phyloP scores from a whole-genome alignment of 768 basidiomycete genomes.

The Serpula lacrymans region DNA sequence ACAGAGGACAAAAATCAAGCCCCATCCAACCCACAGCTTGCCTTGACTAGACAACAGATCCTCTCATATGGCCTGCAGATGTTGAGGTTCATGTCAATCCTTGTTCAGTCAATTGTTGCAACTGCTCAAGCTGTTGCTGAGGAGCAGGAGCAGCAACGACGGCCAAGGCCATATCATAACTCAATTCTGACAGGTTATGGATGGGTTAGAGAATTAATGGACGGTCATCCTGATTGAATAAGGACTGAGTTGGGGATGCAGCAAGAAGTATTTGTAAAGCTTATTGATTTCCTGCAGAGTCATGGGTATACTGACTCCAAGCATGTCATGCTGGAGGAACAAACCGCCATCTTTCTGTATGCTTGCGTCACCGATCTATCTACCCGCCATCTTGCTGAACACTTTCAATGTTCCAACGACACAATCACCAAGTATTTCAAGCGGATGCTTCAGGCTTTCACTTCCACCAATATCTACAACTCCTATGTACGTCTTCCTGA shows the following conservation, averaged over 20 bases:
- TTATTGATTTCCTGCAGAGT: conserved; percentile 8
- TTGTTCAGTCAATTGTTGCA: too few relatives aligned
- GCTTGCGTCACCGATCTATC: not conserved
- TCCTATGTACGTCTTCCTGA: conserved; percentile 18
- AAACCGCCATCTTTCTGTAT: conserved; percentile 2
- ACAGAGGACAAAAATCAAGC: too few relatives aligned
- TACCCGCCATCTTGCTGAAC: not conserved
- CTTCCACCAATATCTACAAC: conserved; percentile 17
- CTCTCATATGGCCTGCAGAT: too few relatives aligned
- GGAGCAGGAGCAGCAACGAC: too few relatives aligned
- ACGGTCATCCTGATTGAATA: conserved; percentile 23
- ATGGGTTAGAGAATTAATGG: conserved; percentile 23
- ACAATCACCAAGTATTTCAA: conserved; percentile 2
- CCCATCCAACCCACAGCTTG: too few relatives aligned
- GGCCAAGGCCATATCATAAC: conserved; percentile 19
- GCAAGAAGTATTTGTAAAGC: conserved; percentile 12
- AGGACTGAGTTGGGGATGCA: conserved; percentile 14
- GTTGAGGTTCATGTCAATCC: too few relatives aligned
- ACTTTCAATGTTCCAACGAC: not conserved
- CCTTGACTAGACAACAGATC: too few relatives aligned
- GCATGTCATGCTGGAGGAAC: conserved; percentile 13
- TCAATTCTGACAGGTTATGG: conserved; percentile 19
- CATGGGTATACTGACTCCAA: too few relatives aligned
- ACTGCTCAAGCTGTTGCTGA: too few relatives aligned
- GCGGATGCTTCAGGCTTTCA: conserved; percentile 7